Conservation (phyloP, 805 yeast genomes). For the Metschnikowia rubicola region DNA sequence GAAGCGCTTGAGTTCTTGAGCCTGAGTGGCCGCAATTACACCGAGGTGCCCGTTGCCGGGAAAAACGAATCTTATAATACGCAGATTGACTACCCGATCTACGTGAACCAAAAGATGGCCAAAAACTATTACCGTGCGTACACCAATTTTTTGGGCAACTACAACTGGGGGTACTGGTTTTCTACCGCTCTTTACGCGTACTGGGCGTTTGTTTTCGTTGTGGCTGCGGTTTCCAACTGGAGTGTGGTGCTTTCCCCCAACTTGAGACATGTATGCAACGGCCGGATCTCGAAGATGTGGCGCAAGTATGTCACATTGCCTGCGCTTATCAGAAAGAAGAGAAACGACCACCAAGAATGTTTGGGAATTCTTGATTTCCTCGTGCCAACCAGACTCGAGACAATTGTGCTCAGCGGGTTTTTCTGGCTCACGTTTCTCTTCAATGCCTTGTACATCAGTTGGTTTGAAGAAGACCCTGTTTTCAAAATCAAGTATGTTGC, state of each 20-base stretch:
- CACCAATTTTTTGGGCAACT: slow-evolving; percentile 3
- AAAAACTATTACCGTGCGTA: not conserved
- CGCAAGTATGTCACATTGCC: slow-evolving; percentile 38
- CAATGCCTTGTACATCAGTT: slow-evolving; percentile 4
- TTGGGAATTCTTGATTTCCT: slow-evolving; percentile 25
- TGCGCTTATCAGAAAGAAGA: slow-evolving; percentile 29
- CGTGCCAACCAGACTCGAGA: slow-evolving; percentile 23
- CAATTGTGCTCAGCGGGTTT: slow-evolving; percentile 20
- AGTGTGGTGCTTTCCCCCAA: slow-evolving; percentile 9
- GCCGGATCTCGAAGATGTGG: slow-evolving; percentile 28
- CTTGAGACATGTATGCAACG: slow-evolving; percentile 11
- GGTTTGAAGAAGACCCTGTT: slow-evolving; percentile 8
- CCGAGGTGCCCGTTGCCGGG: slow-evolving; percentile 22
- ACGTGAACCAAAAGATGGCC: not conserved
- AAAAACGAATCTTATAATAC: slow-evolving; percentile 5
- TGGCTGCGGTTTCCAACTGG: slow-evolving; percentile 14
- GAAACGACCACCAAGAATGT: slow-evolving; percentile 23
- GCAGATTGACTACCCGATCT: slow-evolving; percentile 5
- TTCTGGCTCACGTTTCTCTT: slow-evolving; percentile 8
- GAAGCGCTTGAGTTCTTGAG: not conserved
- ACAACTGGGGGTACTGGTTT: slow-evolving; percentile 5
- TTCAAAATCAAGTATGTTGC: slow-evolving; percentile 16
- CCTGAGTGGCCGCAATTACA: not conserved
- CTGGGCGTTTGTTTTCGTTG: slow-evolving; percentile 11
- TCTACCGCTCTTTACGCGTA: slow-evolving; percentile 5